A percentile compares a stretch with the other conserved stretches of the same genome.
phyloP scores from a whole-genome alignment of 805 yeast species.

The Myxozyma nipponensis region DNA sequence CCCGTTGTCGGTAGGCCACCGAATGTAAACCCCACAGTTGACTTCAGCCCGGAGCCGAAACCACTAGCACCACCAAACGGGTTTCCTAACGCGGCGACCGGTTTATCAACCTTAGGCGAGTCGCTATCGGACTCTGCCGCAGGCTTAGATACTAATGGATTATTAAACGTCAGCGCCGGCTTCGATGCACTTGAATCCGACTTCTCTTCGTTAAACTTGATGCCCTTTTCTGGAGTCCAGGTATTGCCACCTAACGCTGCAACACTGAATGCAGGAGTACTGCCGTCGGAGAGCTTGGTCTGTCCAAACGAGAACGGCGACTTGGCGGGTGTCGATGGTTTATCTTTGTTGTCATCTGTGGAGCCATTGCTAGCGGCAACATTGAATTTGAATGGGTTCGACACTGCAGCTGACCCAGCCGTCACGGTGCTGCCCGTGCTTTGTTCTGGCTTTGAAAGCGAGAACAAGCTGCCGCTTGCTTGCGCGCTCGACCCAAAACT shows the following conservation, averaged over 20 bases:
- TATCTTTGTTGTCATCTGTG: conserved; percentile 1
- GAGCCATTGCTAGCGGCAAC: conserved; percentile 6
- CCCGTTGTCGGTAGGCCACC: conserved; percentile 5
- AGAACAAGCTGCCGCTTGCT: conserved; percentile 1
- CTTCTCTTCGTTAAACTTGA: conserved; percentile 31
- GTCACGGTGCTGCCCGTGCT: not conserved
- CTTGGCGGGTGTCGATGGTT: conserved; percentile 4
- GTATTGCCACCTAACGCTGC: conserved; percentile 21
- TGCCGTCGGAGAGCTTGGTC: conserved; percentile 2
- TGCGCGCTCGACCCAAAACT: conserved; percentile 7
- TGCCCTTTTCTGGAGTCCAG: conserved; percentile 37
- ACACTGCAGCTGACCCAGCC: not conserved
- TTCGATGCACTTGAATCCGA: conserved; percentile 7
- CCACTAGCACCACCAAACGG: conserved; percentile 17
- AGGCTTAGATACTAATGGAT: conserved; percentile 5
- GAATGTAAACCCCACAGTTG: conserved; percentile 17
- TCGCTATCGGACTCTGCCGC: too few species aligned
- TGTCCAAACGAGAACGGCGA: conserved; percentile 16
- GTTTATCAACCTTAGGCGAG: not conserved
- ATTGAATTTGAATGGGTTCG: conserved; percentile 20
- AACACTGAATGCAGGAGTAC: conserved; percentile 15
- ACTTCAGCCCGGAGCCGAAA: conserved; percentile 27
- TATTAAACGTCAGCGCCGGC: conserved; percentile 9
- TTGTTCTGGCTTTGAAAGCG: not conserved
- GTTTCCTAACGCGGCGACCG: conserved; percentile 19